Evolutionary conservation across 108 stramenopile species (phyloP).

Genomic region (Skeletonema menzelii): DNA sequence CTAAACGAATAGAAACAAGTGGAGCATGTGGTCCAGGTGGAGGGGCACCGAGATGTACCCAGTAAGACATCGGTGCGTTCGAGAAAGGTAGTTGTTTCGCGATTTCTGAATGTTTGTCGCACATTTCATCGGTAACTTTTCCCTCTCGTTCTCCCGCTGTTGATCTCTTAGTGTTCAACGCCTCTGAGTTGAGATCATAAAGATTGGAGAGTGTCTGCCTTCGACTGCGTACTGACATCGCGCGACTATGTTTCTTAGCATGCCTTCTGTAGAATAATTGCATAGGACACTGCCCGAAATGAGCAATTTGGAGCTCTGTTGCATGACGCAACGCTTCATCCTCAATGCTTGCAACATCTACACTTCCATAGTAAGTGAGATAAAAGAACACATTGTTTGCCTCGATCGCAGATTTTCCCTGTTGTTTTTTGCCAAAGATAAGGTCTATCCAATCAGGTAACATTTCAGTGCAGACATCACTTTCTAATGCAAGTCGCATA

Average conservation of each 20-base stretch:
- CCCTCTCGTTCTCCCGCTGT: neutral
- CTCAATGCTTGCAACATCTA: slow-evolving; percentile 94
- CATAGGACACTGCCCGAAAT: slow-evolving; percentile 98
- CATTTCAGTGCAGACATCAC: slow-evolving; percentile 89
- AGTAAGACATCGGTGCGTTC: slow-evolving; percentile 85
- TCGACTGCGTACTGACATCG: slow-evolving; percentile 6
- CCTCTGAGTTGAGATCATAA: slow-evolving; percentile 26
- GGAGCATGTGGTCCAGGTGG: slow-evolving; percentile 88
- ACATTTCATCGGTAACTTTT: neutral
- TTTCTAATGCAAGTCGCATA: slow-evolving; percentile 83
- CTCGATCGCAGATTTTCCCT: slow-evolving; percentile 91
- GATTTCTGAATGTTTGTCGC: neutral
- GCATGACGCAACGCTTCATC: slow-evolving; percentile 88
- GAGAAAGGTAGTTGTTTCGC: slow-evolving; percentile 63
- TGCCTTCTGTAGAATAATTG: slow-evolving; percentile 71
- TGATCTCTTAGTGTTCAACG: neutral
- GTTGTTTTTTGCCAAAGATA: slow-evolving; percentile 96
- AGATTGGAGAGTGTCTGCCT: slow-evolving; percentile 45
- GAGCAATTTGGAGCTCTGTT: slow-evolving; percentile 94
- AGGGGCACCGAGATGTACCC: slow-evolving; percentile 87
- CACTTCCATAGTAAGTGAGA: slow-evolving; percentile 97
- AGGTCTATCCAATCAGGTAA: slow-evolving; percentile 99
- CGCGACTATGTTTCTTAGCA: slow-evolving; percentile 29
- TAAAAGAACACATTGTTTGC: slow-evolving; percentile 98
- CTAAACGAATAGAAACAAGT: slow-evolving; percentile 72